A percentile compares a stretch with the other conserved stretches of the same genome.
These are phyloP conservation scores for Suillus hirtellus DNA, from an alignment of 768 basidiomycete genomes.

Conservation along the genomic window DNA sequence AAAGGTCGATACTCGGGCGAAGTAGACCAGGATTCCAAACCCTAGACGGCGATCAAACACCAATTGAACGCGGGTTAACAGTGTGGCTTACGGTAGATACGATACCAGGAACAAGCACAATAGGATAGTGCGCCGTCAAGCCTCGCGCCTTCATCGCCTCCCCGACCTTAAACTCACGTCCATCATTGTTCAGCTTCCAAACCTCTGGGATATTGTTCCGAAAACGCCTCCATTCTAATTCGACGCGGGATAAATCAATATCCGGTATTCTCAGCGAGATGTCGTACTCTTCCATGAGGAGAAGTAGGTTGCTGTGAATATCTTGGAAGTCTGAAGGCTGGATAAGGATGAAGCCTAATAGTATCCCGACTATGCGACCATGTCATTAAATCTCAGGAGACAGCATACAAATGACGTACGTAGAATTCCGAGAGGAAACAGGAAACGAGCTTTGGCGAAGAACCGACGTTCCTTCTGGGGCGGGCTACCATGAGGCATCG, in stretches of 20 bases:
- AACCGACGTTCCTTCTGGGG: slow-evolving; percentile 20
- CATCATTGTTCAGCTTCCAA: slow-evolving; percentile 81
- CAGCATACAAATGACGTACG: slow-evolving; percentile 39
- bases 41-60: slow-evolving; percentile 38
- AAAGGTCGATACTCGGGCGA: slow-evolving; percentile 80
- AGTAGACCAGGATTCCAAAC: slow-evolving; percentile 94
- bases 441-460: slow-evolving; percentile 43
- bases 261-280: slow-evolving; percentile 61
- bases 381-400: slow-evolving; percentile 8
- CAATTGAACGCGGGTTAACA: neutral
- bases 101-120: slow-evolving; percentile 87
- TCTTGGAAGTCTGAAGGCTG: slow-evolving; percentile 67
- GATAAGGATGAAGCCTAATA: slow-evolving; percentile 64
- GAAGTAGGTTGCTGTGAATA: slow-evolving; percentile 64
- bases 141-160: slow-evolving; percentile 65
- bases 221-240: slow-evolving; percentile 69
- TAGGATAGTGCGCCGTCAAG: slow-evolving; percentile 69
- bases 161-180: slow-evolving; percentile 78
- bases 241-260: slow-evolving; percentile 67
- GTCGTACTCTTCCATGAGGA: slow-evolving; percentile 72
- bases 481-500: neutral
- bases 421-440: slow-evolving; percentile 74
- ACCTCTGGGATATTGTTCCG: slow-evolving; percentile 72
- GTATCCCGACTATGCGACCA: slow-evolving; percentile 53
- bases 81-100: slow-evolving; percentile 70